Conservation (phyloP, 2,329 filamentous ascomycete species). For the Trichoderma koningii region DNA sequence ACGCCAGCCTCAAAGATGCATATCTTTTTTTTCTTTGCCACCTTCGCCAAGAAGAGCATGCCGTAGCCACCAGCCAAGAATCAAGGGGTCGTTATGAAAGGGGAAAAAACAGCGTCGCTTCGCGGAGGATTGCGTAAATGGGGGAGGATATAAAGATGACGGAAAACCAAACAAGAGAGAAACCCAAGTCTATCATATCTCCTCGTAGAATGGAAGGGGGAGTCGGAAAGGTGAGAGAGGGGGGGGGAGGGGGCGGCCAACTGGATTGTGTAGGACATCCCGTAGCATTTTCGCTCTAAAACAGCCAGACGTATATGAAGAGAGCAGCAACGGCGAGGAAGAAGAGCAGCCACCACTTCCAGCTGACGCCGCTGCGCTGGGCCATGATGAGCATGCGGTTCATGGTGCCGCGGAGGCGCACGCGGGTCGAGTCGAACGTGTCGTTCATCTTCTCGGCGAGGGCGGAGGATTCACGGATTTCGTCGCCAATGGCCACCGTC, state of each 20-base stretch:
- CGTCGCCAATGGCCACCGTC: conserved; percentile 89
- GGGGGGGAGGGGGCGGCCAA: too few relatives aligned
- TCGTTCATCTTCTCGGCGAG: conserved; percentile 96
- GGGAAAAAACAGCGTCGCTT: neutral
- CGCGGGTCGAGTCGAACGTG: conserved; percentile 80
- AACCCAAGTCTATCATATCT: neutral
- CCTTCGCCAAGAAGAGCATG: neutral
- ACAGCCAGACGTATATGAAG: conserved; percentile 93
- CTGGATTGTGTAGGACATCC: neutral
- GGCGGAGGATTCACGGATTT: conserved; percentile 86
- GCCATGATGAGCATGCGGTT: conserved; percentile 97
- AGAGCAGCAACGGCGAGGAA: conserved; percentile 79
- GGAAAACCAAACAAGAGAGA: neutral
- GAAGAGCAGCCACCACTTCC: conserved; percentile 91
- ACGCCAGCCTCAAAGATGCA: conserved; percentile 34
- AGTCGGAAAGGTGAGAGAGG: neutral
- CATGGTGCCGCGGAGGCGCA: conserved; percentile 88
- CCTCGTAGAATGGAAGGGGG: neutral
- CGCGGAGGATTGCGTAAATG: neutral
- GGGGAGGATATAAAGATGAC: neutral
- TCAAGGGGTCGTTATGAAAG: neutral
- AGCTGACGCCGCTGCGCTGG: conserved; percentile 88
- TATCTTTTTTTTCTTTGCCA: conserved; percentile 6
- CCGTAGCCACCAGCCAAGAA: neutral
- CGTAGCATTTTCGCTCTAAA: conserved; percentile 46